Evolutionary conservation across 2,329 filamentous ascomycete species (phyloP).

Genomic region (Calonectria ilicicola): DNA sequence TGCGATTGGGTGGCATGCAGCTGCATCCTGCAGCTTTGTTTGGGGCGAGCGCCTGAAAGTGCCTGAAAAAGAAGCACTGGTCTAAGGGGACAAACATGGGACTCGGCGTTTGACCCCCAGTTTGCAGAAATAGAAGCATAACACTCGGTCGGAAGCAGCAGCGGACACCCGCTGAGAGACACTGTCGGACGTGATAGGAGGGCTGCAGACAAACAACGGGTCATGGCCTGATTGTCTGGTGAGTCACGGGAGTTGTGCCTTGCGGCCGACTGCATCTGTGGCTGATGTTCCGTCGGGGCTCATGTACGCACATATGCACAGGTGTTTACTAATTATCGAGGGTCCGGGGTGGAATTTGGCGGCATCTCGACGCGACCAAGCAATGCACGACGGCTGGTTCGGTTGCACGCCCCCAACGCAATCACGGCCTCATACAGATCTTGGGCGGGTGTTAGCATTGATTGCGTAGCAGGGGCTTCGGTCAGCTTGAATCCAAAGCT

Average conservation of each 20-base stretch:
- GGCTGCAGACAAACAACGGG: slow-evolving; percentile 33
- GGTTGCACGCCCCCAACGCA: slow-evolving; percentile 23
- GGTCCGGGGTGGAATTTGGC: slow-evolving; percentile 18
- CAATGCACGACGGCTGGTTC: slow-evolving; percentile 16
- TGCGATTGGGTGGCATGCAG: slow-evolving; percentile 16
- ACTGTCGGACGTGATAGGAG: slow-evolving; percentile 29
- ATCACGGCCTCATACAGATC: slow-evolving; percentile 37
- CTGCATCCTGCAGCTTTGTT: slow-evolving; percentile 12
- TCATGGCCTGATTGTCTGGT: slow-evolving; percentile 21
- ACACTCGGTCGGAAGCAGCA: neutral
- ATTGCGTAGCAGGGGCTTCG: slow-evolving; percentile 7
- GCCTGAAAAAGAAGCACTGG: neutral
- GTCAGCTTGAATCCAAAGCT: slow-evolving; percentile 14
- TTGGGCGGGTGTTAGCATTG: slow-evolving; percentile 23
- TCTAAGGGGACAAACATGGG: neutral
- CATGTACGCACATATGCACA: slow-evolving; percentile 29
- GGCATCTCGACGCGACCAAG: slow-evolving; percentile 3
- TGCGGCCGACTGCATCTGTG: slow-evolving; percentile 22
- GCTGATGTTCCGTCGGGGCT: slow-evolving; percentile 30
- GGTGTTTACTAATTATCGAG: slow-evolving; percentile 3
- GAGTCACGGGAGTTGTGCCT: slow-evolving; percentile 37
- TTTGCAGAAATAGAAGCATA: slow-evolving; percentile 19
- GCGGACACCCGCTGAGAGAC: neutral
- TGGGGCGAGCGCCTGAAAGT: slow-evolving; percentile 12
- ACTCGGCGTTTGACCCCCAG: slow-evolving; percentile 5